Evolutionary conservation across 305 asterid species (phyloP), one percentile per base, ranked within the genome.

Genomic region (Fraxinus angustifolia): DNA sequence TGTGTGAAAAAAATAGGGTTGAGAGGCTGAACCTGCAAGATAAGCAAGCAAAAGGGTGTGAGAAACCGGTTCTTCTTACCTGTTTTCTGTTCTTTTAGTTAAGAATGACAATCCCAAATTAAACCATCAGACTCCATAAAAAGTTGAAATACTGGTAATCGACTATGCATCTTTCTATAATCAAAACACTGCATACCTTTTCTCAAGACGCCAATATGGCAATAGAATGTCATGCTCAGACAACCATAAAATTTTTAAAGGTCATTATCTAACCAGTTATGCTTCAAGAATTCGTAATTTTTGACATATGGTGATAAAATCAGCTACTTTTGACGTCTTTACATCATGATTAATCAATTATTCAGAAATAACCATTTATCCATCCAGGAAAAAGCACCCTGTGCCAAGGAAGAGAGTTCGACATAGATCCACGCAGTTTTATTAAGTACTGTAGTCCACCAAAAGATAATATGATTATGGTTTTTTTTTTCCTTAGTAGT

Each of bases 21-120:
- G 95, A 91, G 80, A 91, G 78, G 88, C 97, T 89, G 86, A 92
- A 92, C 87, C 97, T 92, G 95, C 83, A 86, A 42, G 74, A 78
- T 40, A 80, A 82, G 17, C 10, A 77, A 33, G 78, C 56, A 31
- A 33, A 73, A 40, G 78, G 8, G n/a, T 82, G 56, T 76, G 80
- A 84, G 11, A 36, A 21, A 40, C 28, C 30, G 68, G 28, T 58
- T 58, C 68, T 19, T 19, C 68, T 6, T 58, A 7, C 2, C 68
- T 58, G 68, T 58, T 58, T 58, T 5, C 28, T 58, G 68, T 58
- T 17, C 68, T 58, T n/a, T 58, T 50, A 5, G 60, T 17, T 6
- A n/a, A 58, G 68, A 19, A 58, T 58, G 68, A 58, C 26, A n/a
- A 58, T 17, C 2, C 68, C 60, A 50, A 58, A 58, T 19, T 58